Conservation (phyloP, 148 eudicot genomes). For the Vaccinium corymbosum region DNA sequence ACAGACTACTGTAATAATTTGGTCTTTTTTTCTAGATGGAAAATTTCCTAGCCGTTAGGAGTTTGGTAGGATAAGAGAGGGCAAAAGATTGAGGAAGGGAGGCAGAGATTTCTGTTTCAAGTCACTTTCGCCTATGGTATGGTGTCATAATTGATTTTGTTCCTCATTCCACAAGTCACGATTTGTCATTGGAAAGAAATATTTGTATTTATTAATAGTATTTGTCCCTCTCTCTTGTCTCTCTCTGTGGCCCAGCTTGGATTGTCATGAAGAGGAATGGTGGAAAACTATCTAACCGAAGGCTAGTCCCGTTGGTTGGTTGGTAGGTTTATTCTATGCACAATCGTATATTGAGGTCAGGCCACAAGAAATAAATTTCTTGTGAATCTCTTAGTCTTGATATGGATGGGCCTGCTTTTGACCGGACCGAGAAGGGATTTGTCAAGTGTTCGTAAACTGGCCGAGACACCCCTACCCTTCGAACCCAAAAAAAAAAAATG, state of each 20-base stretch:
- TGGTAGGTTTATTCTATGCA: too few relatives aligned
- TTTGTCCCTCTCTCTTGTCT: background rate
- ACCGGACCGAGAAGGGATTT: too few relatives aligned
- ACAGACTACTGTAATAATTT: background rate
- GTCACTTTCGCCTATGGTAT: background rate
- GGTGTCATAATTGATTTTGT: slow-evolving; percentile 4
- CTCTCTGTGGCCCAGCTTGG: background rate
- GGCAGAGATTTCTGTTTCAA: background rate
- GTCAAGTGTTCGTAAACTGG: too few relatives aligned
- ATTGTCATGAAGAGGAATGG: background rate
- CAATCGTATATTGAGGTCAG: too few relatives aligned
- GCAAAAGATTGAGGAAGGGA: background rate
- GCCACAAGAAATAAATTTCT: too few relatives aligned
- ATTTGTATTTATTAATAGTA: background rate
- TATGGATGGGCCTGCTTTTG: too few relatives aligned
- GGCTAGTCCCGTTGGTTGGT: too few relatives aligned
- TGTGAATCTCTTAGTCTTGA: too few relatives aligned
- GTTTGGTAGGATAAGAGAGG: background rate
- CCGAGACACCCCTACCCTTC: too few relatives aligned
- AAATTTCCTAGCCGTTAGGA: background rate
- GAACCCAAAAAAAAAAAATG: too few relatives aligned
- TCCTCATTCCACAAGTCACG: background rate
- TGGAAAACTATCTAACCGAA: background rate
- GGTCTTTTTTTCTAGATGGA: background rate
- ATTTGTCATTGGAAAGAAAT: background rate